Conservation (phyloP, 768 basidiomycete species). For the Trametes coccinea region DNA sequence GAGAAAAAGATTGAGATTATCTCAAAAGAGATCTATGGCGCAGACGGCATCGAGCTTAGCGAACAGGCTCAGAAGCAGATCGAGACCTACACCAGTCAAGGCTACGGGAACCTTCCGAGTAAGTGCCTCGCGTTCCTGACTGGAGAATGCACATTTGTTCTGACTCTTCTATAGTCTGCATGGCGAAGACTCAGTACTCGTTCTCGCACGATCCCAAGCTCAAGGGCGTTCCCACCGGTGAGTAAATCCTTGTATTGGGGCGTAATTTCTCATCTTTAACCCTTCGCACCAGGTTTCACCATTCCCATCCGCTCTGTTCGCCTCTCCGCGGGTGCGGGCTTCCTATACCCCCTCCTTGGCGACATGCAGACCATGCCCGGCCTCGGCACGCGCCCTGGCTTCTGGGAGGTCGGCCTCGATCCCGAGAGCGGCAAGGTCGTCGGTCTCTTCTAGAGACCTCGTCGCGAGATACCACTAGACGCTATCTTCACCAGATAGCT, state of each 20-base stretch:
- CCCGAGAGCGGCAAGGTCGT: slow-evolving; percentile 77
- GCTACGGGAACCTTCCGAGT: slow-evolving; percentile 79
- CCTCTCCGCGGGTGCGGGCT: slow-evolving; percentile 90
- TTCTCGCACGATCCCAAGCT: slow-evolving; percentile 93
- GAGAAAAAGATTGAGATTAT: slow-evolving; percentile 88
- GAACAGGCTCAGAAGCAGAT: slow-evolving; percentile 83
- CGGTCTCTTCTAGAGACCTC: slow-evolving; percentile 70
- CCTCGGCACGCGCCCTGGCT: slow-evolving; percentile 88
- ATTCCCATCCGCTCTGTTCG: slow-evolving; percentile 88
- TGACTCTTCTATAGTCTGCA: slow-evolving; percentile 63
- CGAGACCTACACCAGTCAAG: slow-evolving; percentile 90
- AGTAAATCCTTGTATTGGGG: slow-evolving; percentile 19
- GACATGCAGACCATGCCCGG: slow-evolving; percentile 99
- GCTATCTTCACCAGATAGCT: slow-evolving; percentile 35
- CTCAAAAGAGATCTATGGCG: slow-evolving; percentile 90
- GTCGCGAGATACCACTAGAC: slow-evolving; percentile 11
- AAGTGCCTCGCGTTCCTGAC: slow-evolving; percentile 31
- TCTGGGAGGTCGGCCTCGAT: slow-evolving; percentile 89
- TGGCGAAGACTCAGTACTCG: slow-evolving; percentile 98
- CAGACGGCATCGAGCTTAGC: slow-evolving; percentile 86
- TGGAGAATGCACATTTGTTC: not conserved
- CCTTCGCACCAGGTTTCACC: slow-evolving; percentile 66
- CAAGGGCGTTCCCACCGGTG: slow-evolving; percentile 85
- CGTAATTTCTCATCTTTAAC: not conserved
- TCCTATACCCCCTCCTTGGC: slow-evolving; percentile 92